These are phyloP conservation scores for Amaranthus hypochondriacus DNA, from an alignment of 148 eudicot genomes.

Conservation along the genomic window DNA sequence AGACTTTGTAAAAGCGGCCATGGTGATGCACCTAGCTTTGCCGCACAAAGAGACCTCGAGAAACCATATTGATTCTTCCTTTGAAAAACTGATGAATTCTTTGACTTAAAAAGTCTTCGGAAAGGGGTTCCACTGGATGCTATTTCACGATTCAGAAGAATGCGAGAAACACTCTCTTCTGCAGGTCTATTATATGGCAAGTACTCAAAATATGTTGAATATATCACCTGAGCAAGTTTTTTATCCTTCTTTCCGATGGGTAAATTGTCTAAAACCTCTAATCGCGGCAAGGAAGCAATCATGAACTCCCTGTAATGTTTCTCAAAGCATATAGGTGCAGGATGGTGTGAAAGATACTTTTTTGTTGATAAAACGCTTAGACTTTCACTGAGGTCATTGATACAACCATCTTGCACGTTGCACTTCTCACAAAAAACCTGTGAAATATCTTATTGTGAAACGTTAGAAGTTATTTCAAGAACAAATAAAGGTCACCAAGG, in stretches of 20 bases:
- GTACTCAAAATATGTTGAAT: slow-evolving; percentile 52
- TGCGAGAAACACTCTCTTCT: slow-evolving; percentile 41
- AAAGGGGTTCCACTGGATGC: slow-evolving; percentile 31
- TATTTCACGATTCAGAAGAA: slow-evolving; percentile 58
- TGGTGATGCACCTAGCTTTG: slow-evolving; percentile 62
- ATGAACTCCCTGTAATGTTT: slow-evolving; percentile 75
- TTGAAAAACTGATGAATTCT: slow-evolving; percentile 14
- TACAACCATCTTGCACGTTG: slow-evolving; percentile 33
- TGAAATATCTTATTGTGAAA: neutral
- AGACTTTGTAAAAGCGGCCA: slow-evolving; percentile 50
- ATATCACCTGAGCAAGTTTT: slow-evolving; percentile 36
- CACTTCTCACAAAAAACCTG: slow-evolving; percentile 29
- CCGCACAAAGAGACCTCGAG: slow-evolving; percentile 67
- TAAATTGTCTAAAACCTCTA: slow-evolving; percentile 66
- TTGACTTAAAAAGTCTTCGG: slow-evolving; percentile 19
- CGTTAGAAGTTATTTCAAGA: too few relatives aligned
- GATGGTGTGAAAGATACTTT: slow-evolving; percentile 56
- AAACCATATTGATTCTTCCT: slow-evolving; percentile 44
- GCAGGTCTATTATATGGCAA: slow-evolving; percentile 52
- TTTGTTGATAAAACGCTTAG: slow-evolving; percentile 13
- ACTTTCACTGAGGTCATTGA: slow-evolving; percentile 14
- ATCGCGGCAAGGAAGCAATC: slow-evolving; percentile 61
- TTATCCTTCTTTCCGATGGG: slow-evolving; percentile 47
- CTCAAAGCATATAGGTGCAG: slow-evolving; percentile 84
- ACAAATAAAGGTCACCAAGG: too few relatives aligned